Evolutionary conservation across 495 filamentous ascomycete species (phyloP), one percentile per base, ranked within the genome.

Genomic region (Neurospora intermedia): DNA sequence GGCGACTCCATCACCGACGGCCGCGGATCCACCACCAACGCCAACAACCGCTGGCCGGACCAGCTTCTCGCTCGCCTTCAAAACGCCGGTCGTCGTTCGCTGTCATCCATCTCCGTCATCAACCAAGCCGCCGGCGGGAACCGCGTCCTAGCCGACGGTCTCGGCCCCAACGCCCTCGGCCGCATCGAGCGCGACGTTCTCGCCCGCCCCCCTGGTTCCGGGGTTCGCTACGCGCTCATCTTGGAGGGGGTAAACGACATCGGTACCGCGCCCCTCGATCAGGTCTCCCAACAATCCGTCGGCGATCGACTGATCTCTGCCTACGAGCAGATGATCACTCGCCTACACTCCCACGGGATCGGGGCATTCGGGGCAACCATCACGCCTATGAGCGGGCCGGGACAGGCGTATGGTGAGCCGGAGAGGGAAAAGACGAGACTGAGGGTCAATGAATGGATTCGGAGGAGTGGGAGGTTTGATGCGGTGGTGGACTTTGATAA

Each of bases 61-160:
- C 82, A 87, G 11, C 79, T 92, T 1, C 81, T 90, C 59, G 75
- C 78, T 8, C 83, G 82, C 4, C 78, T 90, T 73, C 85, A 84
- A 66, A 31, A 62, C 8, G 45, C 74, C 1, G 43, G 79, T 74
- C 73, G 79, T 74, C 73, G 76, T 1, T 20, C 73, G 1, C 81
- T 81, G 13, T 45, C 69, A 7, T 20, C 74, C 6, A 84, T 91
- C 70, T 77, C 85, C 1, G 77, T 91, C 20, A 76, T 86, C 45
- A 92, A 91, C 81, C 85, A 89, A 82, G 89, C 89, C n/a, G 89
- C 89, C 0, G 90, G 90, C 45, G 89, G 90, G 35, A 92, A 92
- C 81, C 81, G 89, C 23, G 78, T 91, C 16, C 82, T 92, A 0
- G 73, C 76, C 41, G 88, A 91, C 76, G 85, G 88, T 8, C 80